phyloP scores from a whole-genome alignment of 2,329 filamentous ascomycete genomes.

The Polychaeton citri region DNA sequence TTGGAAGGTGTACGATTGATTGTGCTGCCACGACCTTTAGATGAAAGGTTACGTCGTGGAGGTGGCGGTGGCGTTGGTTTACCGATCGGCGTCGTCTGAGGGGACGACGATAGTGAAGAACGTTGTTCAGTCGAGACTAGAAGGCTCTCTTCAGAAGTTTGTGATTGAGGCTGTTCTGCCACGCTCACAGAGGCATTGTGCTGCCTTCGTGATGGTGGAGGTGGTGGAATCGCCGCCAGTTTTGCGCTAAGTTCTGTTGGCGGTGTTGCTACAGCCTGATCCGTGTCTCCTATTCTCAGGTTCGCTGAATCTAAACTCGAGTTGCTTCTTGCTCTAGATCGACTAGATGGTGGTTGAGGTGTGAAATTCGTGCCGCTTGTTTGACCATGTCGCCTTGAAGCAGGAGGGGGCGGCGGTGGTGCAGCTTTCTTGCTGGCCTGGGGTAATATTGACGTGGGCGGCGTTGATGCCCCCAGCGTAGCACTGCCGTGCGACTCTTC shows the following conservation, averaged over 20 bases:
- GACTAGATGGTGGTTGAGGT: conserved; percentile 1
- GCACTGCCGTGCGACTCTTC: conserved; percentile 3
- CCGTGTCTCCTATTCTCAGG: not conserved
- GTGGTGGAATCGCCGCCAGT: conserved; percentile 13
- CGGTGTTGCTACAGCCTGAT: conserved; percentile 3
- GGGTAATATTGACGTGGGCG: no score
- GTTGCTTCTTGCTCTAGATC: conserved; percentile 10
- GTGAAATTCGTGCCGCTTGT: not conserved
- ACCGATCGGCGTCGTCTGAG: not conserved
- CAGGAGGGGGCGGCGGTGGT: conserved; percentile 33
- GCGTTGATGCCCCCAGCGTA: no score
- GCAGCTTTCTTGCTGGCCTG: conserved; percentile 8
- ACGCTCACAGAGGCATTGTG: no score
- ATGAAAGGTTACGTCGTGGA: conserved; percentile 13
- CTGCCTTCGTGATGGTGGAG: conserved; percentile 17
- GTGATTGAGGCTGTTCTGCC: no score
- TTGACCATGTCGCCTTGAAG: conserved; percentile 36
- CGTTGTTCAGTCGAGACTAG: conserved; percentile 2
- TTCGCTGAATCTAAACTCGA: conserved; percentile 10
- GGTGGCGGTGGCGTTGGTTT: conserved; percentile 11
- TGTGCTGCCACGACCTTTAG: conserved; percentile 4
- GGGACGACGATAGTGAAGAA: not conserved
- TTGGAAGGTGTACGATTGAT: conserved; percentile 8
- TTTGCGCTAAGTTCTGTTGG: conserved; percentile 2
- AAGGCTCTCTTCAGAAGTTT: conserved; percentile 2